Evolutionary conservation across 129 eudicot species (phyloP).

Genomic region (Helianthus tuberosus): DNA sequence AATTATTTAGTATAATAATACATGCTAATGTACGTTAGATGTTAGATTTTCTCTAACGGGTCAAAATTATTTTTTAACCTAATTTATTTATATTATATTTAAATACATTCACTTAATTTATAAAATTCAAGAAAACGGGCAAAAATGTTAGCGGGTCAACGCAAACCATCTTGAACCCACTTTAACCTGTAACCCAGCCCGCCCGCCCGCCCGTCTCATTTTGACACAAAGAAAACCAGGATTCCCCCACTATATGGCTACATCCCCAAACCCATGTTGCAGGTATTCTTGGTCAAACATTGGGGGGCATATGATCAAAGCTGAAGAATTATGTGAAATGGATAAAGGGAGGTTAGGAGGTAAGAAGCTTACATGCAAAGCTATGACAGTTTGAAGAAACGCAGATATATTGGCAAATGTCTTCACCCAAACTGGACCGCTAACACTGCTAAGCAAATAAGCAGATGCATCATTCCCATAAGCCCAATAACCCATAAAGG

Average conservation of each 20-base stretch:
- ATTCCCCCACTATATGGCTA: background rate
- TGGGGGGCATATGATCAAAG: background rate
- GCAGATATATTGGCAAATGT: conserved; percentile 69
- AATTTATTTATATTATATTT: background rate
- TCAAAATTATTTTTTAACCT: background rate
- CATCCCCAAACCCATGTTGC: background rate
- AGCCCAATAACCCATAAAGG: conserved; percentile 94
- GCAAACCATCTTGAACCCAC: background rate
- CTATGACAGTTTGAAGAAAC: conserved; percentile 77
- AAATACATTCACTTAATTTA: too few relatives aligned
- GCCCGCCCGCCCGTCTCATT: background rate
- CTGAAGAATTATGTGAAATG: conserved; percentile 1
- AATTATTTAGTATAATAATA: background rate
- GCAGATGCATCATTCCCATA: conserved; percentile 62
- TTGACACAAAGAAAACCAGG: background rate
- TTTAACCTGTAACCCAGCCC: background rate
- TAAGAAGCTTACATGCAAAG: conserved; percentile 71
- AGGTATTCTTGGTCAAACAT: conserved; percentile 6
- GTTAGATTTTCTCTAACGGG: background rate
- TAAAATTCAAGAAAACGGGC: background rate
- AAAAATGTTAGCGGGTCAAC: background rate
- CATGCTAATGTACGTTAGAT: background rate
- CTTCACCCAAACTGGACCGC: conserved; percentile 84
- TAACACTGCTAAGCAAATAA: conserved; percentile 73
- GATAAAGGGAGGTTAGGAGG: background rate